Conservation (phyloP, 1,139 yeast genomes). For the Tardiomyces digboiensis region DNA sequence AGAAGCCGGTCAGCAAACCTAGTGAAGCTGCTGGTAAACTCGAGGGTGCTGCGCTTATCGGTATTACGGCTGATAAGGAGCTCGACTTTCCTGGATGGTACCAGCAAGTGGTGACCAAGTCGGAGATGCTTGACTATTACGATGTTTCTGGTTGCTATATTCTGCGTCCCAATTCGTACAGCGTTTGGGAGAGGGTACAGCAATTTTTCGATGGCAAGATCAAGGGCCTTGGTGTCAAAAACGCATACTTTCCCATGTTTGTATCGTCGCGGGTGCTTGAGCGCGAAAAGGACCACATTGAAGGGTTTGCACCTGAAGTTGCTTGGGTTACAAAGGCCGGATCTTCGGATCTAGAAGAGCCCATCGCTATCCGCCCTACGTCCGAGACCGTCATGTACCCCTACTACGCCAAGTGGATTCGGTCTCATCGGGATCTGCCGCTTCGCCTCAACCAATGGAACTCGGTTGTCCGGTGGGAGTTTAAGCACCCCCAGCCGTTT, state of each 20-base stretch:
- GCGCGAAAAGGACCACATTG: slow-evolving; percentile 97
- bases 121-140: slow-evolving; percentile 97
- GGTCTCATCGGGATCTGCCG: slow-evolving; percentile 97
- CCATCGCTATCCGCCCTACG: slow-evolving; percentile 98
- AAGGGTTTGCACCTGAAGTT: slow-evolving; percentile 99
- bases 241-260: slow-evolving; percentile 98
- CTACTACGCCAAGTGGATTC: slow-evolving; percentile 97
- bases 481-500: slow-evolving; percentile 99
- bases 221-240: slow-evolving; percentile 83
- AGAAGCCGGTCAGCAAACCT: neutral
- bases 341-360: slow-evolving; percentile 87
- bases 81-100: slow-evolving; percentile 96
- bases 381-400: slow-evolving; percentile 99
- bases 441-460: slow-evolving; percentile 98
- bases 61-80: slow-evolving; percentile 90
- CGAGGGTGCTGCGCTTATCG: slow-evolving; percentile 89
- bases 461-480: slow-evolving; percentile 99
- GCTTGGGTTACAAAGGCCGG: slow-evolving; percentile 99
- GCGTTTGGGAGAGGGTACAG: slow-evolving; percentile 94
- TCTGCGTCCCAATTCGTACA: slow-evolving; percentile 91
- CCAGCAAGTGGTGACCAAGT: slow-evolving; percentile 89
- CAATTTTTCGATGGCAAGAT: slow-evolving; percentile 73
- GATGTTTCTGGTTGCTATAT: slow-evolving; percentile 99
- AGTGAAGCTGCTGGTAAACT: slow-evolving; percentile 33
- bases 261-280: slow-evolving; percentile 89